Conservation (phyloP, 176 grass and related monocot species). For the Musa acuminata region DNA sequence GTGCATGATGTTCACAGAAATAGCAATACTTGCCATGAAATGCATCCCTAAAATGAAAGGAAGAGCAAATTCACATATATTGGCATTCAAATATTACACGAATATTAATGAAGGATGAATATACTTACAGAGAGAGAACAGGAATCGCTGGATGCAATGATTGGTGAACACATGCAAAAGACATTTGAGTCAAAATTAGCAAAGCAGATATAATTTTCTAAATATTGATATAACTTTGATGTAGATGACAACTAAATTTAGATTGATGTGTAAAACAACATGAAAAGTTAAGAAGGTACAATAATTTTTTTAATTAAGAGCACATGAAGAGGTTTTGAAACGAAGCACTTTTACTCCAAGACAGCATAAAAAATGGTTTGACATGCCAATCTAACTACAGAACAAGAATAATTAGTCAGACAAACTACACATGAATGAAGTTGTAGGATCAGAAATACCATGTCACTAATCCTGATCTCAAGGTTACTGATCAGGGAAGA, state of each 20-base stretch:
- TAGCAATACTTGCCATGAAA: background rate
- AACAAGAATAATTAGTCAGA: background rate
- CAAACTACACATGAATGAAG: no score
- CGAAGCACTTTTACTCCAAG: background rate
- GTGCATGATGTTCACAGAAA: background rate
- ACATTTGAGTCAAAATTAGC: constrained; percentile 30
- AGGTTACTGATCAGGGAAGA: no score
- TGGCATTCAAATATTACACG: no score
- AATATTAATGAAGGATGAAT: constrained; percentile 2
- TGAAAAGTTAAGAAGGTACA: background rate
- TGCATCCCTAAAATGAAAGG: no score
- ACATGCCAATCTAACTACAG: background rate
- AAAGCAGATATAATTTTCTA: constrained; percentile 1
- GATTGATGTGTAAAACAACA: background rate
- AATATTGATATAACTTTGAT: background rate
- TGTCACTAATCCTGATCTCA: no score
- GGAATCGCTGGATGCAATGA: constrained; percentile 70
- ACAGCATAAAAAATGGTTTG: background rate
- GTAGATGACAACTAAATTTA: background rate
- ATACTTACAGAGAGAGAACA: constrained; percentile 93
- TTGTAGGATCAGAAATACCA: no score
- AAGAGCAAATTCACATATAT: no score
- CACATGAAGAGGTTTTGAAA: background rate
- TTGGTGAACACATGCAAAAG: constrained; percentile 44
- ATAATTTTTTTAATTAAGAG: background rate